Evolutionary conservation across 1,139 yeast species (phyloP).

Genomic region (Kodamaea plutei): DNA sequence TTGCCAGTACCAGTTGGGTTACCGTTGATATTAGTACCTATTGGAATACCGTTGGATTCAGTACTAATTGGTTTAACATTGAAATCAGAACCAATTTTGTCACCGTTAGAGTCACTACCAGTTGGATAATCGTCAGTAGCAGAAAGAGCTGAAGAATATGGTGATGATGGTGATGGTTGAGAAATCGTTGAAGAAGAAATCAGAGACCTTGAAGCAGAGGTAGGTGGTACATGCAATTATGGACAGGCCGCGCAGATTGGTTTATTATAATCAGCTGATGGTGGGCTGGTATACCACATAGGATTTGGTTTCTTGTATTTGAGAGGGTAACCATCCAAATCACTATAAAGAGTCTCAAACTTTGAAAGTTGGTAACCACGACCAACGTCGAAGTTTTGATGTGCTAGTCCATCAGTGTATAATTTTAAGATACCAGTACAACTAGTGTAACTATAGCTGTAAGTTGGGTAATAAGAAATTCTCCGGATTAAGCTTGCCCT

Average conservation of each 20-base stretch:
- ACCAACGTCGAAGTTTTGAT: slow-evolving; percentile 18
- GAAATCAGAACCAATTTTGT: too few relatives aligned
- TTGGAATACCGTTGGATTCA: too few relatives aligned
- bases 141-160: neutral
- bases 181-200: too few relatives aligned
- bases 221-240: neutral
- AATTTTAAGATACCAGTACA: slow-evolving; percentile 16
- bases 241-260: slow-evolving; percentile 12
- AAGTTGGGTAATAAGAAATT: slow-evolving; percentile 11
- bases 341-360: slow-evolving; percentile 14
- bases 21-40: too few relatives aligned
- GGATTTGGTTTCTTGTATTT: slow-evolving; percentile 13
- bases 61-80: too few relatives aligned
- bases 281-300: slow-evolving; percentile 15
- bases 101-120: too few relatives aligned
- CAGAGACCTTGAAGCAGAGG: too few relatives aligned
- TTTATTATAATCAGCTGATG: slow-evolving; percentile 16
- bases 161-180: neutral
- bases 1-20: too few relatives aligned
- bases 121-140: too few relatives aligned
- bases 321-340: too few relatives aligned
- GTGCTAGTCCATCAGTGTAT: slow-evolving; percentile 2
- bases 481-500: slow-evolving; percentile 12
- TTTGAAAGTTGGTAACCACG: slow-evolving; percentile 16
- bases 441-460: slow-evolving; percentile 11